Evolutionary conservation across 1,139 yeast species (phyloP), one percentile per base, ranked within the genome.

Genomic region (Geotrichum histeridarum): DNA sequence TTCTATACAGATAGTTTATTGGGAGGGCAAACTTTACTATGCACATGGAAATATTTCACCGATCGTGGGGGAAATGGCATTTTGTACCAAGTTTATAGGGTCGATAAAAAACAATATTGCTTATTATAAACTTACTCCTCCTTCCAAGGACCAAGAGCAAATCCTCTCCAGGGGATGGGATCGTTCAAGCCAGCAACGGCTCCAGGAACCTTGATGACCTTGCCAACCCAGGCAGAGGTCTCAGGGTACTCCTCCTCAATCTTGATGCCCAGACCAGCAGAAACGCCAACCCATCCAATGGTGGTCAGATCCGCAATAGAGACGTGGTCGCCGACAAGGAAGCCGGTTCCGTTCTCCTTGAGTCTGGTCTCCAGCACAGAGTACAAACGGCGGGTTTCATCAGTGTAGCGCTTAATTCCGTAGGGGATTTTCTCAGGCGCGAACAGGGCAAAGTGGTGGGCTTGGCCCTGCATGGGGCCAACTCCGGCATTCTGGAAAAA

Each of bases 381-480:
- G 59, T 75, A 78, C 43, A 81, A 71, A 60, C 86, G 72, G 50
- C 73, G 70, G 8, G 81, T 75, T 61, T 82, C 86, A 27, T 70
- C 72, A 12, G 62, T 56, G 63, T 77, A 83, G 56, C 86, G 72
- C 36, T 75, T 69, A 53, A 77, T 75, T n/a, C 75, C 86, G 60
- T 78, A 80, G 33, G 75, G 79, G 43, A 78, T 65, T 61, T 79
- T 74, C 53, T 65, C 84, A 0, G 70, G 67, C 3, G 83, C 80
- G 61, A 54, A 74, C 2, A 63, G 41, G 4, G 54, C 51, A 64
- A 80, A 82, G 64, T 78, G 82, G 59, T 69, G 67, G 38, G 78
- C 80, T 63, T 81, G 84, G 9, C 86, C 85, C 60, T 77, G 81
- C 76, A 78, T 78, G 54, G 86, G 85, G 27, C 84, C 83, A 50